Percentiles rank a stretch among this genome's conserved stretches.
phyloP scores from a whole-genome alignment of 805 yeast genomes.

The Ogataea trehalophila region DNA sequence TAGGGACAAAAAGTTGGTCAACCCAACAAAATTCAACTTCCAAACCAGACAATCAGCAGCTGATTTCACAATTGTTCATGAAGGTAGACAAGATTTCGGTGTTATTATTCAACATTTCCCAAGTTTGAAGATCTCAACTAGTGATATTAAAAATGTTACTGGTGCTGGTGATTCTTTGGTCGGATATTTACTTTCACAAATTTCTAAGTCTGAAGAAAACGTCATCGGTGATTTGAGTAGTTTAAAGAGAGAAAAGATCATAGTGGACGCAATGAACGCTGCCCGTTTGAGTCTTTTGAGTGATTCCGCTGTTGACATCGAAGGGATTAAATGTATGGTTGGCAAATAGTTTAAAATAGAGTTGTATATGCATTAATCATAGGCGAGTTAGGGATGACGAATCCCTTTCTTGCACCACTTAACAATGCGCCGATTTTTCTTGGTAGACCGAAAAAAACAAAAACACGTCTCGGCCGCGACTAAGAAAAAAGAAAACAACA shows the following conservation, averaged over 20 bases:
- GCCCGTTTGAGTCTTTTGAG: slow-evolving; percentile 23
- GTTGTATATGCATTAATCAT: neutral
- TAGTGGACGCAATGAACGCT: slow-evolving; percentile 22
- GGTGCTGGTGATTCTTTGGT: slow-evolving; percentile 87
- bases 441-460: too few species aligned
- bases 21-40: neutral
- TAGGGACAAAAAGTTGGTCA: slow-evolving; percentile 12
- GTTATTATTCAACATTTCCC: slow-evolving; percentile 61
- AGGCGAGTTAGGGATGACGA: too few species aligned
- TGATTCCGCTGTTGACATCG: slow-evolving; percentile 20
- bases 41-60: slow-evolving; percentile 2
- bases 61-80: slow-evolving; percentile 17
- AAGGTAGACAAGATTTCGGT: slow-evolving; percentile 37
- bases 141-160: slow-evolving; percentile 57
- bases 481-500: too few species aligned
- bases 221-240: slow-evolving; percentile 8
- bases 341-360: neutral
- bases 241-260: slow-evolving; percentile 16
- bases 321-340: slow-evolving; percentile 8
- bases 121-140: slow-evolving; percentile 26
- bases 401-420: too few species aligned
- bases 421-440: too few species aligned
- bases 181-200: slow-evolving; percentile 53
- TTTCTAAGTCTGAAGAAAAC: slow-evolving; percentile 21
- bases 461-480: too few species aligned